phyloP scores from a whole-genome alignment of 202 grass and related monocot species.

The Digitaria exilis region DNA sequence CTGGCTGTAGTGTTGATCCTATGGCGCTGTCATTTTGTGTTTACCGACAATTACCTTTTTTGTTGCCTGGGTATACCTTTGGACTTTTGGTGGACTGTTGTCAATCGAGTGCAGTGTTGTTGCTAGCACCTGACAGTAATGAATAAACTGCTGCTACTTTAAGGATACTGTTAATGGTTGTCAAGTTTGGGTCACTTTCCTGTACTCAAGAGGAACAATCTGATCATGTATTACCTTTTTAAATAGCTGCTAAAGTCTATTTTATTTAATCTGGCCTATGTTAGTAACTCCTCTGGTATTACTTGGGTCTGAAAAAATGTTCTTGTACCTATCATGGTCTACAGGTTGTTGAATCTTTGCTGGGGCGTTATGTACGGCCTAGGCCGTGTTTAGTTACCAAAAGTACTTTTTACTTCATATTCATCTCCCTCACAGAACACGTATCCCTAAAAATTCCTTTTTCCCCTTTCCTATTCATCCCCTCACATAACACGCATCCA shows the following conservation, averaged over 20 bases:
- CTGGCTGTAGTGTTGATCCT: conserved; percentile 15
- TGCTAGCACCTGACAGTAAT: conserved; percentile 42
- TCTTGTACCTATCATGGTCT: background rate
- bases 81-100: conserved; percentile 8
- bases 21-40: conserved; percentile 16
- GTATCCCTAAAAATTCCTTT: no score
- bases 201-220: conserved; percentile 1
- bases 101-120: conserved; percentile 37
- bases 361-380: no score
- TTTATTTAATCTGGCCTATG: background rate
- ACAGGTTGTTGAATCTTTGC: background rate
- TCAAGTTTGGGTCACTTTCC: conserved; percentile 18
- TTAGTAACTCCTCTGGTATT: background rate
- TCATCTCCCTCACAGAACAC: no score
- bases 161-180: conserved; percentile 38
- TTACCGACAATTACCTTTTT: conserved; percentile 36
- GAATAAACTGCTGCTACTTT: conserved; percentile 52
- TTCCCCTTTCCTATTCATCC: no score
- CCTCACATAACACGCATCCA: no score
- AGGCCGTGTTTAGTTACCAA: no score
- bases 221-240: conserved; percentile 32
- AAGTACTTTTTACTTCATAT: no score
- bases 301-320: background rate
- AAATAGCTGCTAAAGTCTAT: conserved; percentile 2
- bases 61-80: conserved; percentile 40